Percentiles rank a stretch among this genome's conserved stretches.
These are phyloP conservation scores for Gloeophyllum trabeum DNA, from an alignment of 768 basidiomycete genomes.

Conservation along the genomic window DNA sequence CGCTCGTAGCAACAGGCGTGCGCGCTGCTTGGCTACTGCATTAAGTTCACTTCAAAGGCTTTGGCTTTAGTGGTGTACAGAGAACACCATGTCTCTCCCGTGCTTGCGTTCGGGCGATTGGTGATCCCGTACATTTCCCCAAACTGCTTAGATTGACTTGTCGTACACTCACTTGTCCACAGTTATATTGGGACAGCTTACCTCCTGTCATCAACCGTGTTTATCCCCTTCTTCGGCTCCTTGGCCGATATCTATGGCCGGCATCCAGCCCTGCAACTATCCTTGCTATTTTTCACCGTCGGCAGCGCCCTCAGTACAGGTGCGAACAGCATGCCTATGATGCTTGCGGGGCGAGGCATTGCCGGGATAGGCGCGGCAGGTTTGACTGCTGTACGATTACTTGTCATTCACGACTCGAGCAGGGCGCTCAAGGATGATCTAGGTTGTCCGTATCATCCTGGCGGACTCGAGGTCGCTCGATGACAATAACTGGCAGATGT, in stretches of 20 bases:
- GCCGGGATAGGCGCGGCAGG: slow-evolving; percentile 40
- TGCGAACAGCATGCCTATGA: slow-evolving; percentile 30
- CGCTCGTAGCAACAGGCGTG: too few relatives aligned
- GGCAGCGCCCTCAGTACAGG: slow-evolving; percentile 38
- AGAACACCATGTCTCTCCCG: too few relatives aligned
- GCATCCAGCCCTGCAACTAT: slow-evolving; percentile 31
- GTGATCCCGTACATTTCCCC: neutral
- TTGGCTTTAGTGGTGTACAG: too few relatives aligned
- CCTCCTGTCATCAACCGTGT: slow-evolving; percentile 38
- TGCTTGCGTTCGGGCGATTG: too few relatives aligned
- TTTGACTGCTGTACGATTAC: slow-evolving; percentile 7
- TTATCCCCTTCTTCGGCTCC: slow-evolving; percentile 38
- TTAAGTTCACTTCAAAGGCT: too few relatives aligned
- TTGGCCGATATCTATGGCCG: slow-evolving; percentile 40
- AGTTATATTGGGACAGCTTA: slow-evolving; percentile 42
- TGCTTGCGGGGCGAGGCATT: slow-evolving; percentile 34
- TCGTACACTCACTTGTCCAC: neutral
- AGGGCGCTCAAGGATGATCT: too few relatives aligned
- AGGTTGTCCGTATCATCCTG: slow-evolving; percentile 32
- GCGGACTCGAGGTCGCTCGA: slow-evolving; percentile 31
- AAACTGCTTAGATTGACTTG: neutral
- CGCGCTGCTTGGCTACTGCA: too few relatives aligned
- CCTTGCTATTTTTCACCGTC: slow-evolving; percentile 31
- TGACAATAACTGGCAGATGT: slow-evolving; percentile 29
- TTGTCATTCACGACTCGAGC: neutral